Percentiles rank a stretch among this genome's conserved stretches.
These are phyloP conservation scores for Endoconidiophora polonica DNA, from an alignment of 2,329 filamentous ascomycete species.

Conservation along the genomic window DNA sequence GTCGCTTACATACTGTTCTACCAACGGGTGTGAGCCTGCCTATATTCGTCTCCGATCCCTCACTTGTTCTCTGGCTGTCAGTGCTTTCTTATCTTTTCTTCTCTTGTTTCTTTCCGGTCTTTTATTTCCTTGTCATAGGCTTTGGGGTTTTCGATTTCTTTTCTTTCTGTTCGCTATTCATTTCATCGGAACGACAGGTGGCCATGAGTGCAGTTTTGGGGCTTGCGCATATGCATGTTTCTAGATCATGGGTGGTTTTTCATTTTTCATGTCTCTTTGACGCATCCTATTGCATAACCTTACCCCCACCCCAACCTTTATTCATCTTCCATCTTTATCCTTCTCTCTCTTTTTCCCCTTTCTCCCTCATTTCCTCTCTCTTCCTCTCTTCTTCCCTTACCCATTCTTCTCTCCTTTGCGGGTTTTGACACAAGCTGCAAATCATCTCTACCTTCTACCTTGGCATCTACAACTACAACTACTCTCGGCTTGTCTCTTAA, in stretches of 20 bases:
- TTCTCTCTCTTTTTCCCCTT: background rate
- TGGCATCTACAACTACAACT: too few relatives aligned
- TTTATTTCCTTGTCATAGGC: background rate
- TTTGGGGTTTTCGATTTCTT: background rate
- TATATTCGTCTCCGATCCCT: background rate
- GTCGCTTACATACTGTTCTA: constrained; percentile 96
- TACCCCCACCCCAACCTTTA: background rate
- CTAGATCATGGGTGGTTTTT: background rate
- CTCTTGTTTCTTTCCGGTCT: background rate
- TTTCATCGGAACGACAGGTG: background rate
- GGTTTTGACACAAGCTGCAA: background rate
- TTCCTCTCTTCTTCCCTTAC: background rate
- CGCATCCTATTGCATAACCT: background rate
- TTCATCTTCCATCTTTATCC: background rate
- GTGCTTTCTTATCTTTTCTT: constrained; percentile 1
- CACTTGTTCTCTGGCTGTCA: background rate
- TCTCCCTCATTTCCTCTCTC: background rate
- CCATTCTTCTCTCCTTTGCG: background rate
- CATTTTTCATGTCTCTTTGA: background rate
- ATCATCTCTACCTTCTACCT: too few relatives aligned
- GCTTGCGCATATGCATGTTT: background rate
- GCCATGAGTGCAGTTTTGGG: background rate
- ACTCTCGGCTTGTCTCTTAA: too few relatives aligned
- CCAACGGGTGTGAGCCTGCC: constrained; percentile 43
- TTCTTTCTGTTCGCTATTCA: background rate